Evolutionary conservation across 176 grass and related monocot species (phyloP).

Genomic region (Dendrocalamus sinicus): DNA sequence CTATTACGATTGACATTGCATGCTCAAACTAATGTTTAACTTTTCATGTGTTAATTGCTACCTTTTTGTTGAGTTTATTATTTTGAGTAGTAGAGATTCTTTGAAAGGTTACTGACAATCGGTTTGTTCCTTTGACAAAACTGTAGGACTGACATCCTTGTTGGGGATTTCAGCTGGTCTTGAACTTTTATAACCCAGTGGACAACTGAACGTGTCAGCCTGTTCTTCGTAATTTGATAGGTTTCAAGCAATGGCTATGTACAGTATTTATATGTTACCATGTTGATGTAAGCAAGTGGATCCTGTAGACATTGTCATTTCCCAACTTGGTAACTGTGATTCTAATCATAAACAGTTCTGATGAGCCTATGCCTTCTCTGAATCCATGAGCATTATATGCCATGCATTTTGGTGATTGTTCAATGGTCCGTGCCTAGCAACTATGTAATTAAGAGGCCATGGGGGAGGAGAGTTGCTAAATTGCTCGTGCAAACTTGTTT

Average conservation of each 20-base stretch:
- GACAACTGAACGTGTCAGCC: slow-evolving; percentile 21
- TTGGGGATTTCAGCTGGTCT: slow-evolving; percentile 13
- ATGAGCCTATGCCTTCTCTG: slow-evolving; percentile 10
- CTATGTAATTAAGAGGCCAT: slow-evolving; percentile 10
- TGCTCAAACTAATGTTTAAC: slow-evolving; percentile 13
- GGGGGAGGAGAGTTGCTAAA: neutral
- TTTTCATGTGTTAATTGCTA: slow-evolving; percentile 14
- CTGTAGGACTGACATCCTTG: slow-evolving; percentile 34
- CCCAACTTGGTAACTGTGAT: slow-evolving; percentile 22
- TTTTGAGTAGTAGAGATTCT: slow-evolving; percentile 19
- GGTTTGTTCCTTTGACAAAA: slow-evolving; percentile 38
- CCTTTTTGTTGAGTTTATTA: slow-evolving; percentile 29
- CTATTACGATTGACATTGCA: neutral
- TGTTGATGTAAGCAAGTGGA: slow-evolving; percentile 43
- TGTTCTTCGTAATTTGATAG: slow-evolving; percentile 37
- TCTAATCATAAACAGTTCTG: slow-evolving; percentile 30
- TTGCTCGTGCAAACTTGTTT: neutral
- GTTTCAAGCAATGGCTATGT: slow-evolving; percentile 33
- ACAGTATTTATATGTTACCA: slow-evolving; percentile 40
- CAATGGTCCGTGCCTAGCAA: slow-evolving; percentile 10
- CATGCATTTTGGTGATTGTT: slow-evolving; percentile 18
- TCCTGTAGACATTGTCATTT: slow-evolving; percentile 17
- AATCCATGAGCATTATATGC: slow-evolving; percentile 19
- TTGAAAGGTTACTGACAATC: slow-evolving; percentile 38
- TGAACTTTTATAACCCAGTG: slow-evolving; percentile 14